phyloP scores from a whole-genome alignment of 345 rosid species.

The Trapa incisa region DNA sequence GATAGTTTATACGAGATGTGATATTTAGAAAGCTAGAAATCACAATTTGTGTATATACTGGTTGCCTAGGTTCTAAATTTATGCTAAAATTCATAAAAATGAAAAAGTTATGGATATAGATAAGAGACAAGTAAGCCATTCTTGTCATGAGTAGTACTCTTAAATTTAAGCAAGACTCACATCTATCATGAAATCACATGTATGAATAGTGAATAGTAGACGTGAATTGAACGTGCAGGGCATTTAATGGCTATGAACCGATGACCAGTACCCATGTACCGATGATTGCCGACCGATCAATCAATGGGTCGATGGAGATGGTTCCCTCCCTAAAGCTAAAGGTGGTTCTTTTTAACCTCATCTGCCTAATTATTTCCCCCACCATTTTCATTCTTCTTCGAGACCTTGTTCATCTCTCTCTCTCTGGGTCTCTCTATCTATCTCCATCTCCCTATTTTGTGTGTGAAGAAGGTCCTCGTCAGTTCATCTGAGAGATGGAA shows the following conservation, averaged over 20 bases:
- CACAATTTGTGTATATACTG: too few relatives aligned
- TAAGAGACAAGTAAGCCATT: too few relatives aligned
- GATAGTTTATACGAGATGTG: too few relatives aligned
- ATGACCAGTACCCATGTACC: neutral
- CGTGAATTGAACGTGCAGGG: neutral
- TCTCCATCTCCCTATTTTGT: neutral
- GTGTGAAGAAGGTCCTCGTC: neutral
- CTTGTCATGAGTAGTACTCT: too few relatives aligned
- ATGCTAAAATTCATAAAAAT: too few relatives aligned
- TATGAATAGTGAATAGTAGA: neutral
- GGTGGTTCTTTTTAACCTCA: conserved; percentile 1
- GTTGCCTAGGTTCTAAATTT: too few relatives aligned
- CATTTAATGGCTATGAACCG: neutral
- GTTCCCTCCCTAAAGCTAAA: neutral
- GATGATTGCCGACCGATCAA: neutral
- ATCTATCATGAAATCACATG: too few relatives aligned
- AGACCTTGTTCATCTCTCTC: neutral
- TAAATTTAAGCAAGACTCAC: too few relatives aligned
- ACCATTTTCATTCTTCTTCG: neutral
- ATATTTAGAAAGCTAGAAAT: too few relatives aligned
- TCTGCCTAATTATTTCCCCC: neutral
- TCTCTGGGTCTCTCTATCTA: too few relatives aligned
- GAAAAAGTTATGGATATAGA: too few relatives aligned
- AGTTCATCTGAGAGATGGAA: conserved; percentile 14
- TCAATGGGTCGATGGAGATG: neutral